Evolutionary conservation across 495 filamentous ascomycete genomes (phyloP).

Genomic region (Xylaria cubensis): DNA sequence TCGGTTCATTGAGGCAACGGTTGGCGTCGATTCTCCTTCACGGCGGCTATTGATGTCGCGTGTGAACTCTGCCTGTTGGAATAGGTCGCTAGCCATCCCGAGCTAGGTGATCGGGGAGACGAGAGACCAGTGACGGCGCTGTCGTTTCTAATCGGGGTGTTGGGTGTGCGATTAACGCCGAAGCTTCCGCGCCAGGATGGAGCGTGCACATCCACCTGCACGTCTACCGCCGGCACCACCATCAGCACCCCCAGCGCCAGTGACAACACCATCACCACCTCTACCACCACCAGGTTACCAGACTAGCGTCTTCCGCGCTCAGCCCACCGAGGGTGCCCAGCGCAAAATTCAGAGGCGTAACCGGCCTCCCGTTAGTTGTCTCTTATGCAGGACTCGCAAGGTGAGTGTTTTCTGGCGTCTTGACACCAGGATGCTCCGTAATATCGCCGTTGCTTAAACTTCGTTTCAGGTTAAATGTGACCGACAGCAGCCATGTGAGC

Average conservation of each 20-base stretch:
- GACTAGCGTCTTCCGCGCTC: slow-evolving; percentile 46
- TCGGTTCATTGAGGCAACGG: background rate
- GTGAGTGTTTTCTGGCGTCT: slow-evolving; percentile 33
- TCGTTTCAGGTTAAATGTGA: slow-evolving; percentile 52
- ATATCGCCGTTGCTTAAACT: slow-evolving; percentile 26
- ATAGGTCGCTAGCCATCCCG: background rate
- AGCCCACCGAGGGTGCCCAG: slow-evolving; percentile 40
- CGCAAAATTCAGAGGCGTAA: slow-evolving; percentile 48
- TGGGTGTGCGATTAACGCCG: slow-evolving; percentile 27
- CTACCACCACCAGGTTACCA: slow-evolving; percentile 33
- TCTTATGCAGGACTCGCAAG: slow-evolving; percentile 50
- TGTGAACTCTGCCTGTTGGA: background rate
- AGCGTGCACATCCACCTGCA: slow-evolving; percentile 18
- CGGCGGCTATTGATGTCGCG: background rate
- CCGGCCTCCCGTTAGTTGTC: slow-evolving; percentile 49
- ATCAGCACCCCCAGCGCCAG: slow-evolving; percentile 5
- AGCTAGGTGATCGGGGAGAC: background rate
- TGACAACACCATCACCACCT: background rate
- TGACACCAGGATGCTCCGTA: background rate
- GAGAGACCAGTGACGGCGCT: slow-evolving; percentile 8
- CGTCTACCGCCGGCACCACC: background rate
- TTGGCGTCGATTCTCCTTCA: background rate
- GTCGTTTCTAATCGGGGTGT: slow-evolving; percentile 18
- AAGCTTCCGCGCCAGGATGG: slow-evolving; percentile 28
- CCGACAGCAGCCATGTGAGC: slow-evolving; percentile 50